These are phyloP conservation scores for Puccinia coronata DNA, from an alignment of 1,284 basidiomycete genomes.

Conservation along the genomic window DNA sequence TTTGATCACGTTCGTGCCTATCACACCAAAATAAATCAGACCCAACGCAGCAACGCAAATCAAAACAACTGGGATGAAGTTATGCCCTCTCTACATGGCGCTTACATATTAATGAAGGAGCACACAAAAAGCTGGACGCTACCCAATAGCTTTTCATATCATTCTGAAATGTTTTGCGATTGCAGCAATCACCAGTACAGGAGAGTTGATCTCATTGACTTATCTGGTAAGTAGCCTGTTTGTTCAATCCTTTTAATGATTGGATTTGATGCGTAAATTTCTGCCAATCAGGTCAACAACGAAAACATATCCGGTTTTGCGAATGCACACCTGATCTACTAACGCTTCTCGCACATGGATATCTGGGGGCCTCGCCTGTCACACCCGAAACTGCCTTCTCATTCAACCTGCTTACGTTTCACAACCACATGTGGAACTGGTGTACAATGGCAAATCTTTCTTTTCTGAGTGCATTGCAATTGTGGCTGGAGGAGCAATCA, in stretches of 20 bases:
- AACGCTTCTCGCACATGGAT: not conserved
- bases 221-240: not conserved
- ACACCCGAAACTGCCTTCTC: conserved; percentile 10
- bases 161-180: not conserved
- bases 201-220: not conserved
- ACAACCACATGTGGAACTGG: conserved; percentile 22
- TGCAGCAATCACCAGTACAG: not conserved
- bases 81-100: not conserved
- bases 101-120: not conserved
- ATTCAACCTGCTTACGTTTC: not conserved
- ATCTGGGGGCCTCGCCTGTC: not conserved
- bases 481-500: not conserved
- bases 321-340: not conserved
- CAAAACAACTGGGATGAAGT: not conserved
- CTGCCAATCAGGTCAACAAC: not conserved
- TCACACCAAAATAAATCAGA: too few relatives aligned
- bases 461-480: not conserved
- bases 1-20: too few relatives aligned
- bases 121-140: not conserved
- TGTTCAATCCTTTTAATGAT: not conserved
- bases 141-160: not conserved
- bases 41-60: too few relatives aligned
- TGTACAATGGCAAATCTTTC: not conserved
- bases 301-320: not conserved
- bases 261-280: not conserved